phyloP scores from a whole-genome alignment of 225 moss, liverwort and hornwort genomes.

The Neckera pumila region DNA sequence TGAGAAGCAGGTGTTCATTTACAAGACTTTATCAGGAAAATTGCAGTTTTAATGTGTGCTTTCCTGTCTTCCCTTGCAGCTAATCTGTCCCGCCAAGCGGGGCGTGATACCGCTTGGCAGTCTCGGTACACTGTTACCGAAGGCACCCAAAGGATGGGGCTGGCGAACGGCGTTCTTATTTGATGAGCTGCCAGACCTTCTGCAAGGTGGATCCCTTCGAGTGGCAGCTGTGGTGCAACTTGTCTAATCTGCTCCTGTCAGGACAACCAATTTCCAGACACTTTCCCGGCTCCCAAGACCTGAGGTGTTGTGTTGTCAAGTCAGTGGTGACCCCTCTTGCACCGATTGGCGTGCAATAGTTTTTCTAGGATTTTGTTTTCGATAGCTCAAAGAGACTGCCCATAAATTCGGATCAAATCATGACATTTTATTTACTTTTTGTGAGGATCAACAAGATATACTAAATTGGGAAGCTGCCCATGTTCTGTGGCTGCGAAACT shows the following conservation, averaged over 20 bases:
- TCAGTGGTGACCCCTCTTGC: background rate
- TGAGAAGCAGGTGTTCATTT: background rate
- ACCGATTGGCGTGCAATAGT: background rate
- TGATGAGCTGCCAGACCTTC: slow-evolving; percentile 33
- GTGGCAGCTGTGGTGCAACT: slow-evolving; percentile 44
- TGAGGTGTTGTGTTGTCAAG: background rate
- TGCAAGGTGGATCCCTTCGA: slow-evolving; percentile 38
- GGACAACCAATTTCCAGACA: background rate
- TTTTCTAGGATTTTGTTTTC: background rate
- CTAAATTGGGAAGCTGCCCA: background rate
- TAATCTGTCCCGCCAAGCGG: slow-evolving; percentile 42
- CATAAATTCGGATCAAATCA: background rate
- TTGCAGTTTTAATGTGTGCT: background rate
- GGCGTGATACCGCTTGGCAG: slow-evolving; percentile 35
- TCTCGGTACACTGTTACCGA: slow-evolving; percentile 36
- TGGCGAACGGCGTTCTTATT: slow-evolving; percentile 47
- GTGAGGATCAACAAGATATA: background rate
- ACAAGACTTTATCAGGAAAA: background rate
- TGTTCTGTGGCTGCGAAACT: background rate
- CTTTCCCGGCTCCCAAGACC: background rate
- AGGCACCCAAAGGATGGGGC: slow-evolving; percentile 49
- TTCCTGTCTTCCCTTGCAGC: background rate
- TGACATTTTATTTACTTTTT: background rate
- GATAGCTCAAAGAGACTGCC: background rate
- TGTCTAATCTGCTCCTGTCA: background rate